Base-by-base conservation (phyloP, 2,329 filamentous ascomycete species). In the Penicillium sp. region DNA sequence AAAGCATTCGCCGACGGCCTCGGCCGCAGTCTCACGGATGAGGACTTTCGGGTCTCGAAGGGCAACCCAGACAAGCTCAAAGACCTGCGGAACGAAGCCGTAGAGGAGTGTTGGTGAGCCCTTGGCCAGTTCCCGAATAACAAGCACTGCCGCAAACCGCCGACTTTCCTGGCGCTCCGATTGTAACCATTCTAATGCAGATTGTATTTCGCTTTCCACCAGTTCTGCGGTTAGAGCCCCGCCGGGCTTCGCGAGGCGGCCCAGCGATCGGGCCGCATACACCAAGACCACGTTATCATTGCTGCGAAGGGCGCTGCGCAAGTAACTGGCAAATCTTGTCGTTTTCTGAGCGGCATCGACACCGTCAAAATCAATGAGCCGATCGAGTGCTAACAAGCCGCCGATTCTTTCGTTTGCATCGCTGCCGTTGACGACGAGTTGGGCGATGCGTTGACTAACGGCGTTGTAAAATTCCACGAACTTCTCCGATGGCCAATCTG, bases 81-180 rank as follows among this genome's bases (percentile, higher is more conserved):
- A 92, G 50, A 99, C 91, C 71, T 94, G 88, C n/a, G 89, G 88
- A 50, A 97, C 93, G 77, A 96, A 97, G 62, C 90, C 87, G 76
- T 97, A 99, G 79, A 99, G 92, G 55, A 99, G 82, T 0, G 94
- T 99, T 4, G 93, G 93, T 3, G 93, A 96, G 73, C 94, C 96
- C 67, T 90, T 87, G 7, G 93, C 92, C 58, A 99, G 83, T 73
- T 99, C 94, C 58, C 93, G 86, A 54, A 99, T 84, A 33, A 96
- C 88, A 25, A 99, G 83, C 8, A 96, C 93, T 19, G 94, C 93
- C 58, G 93, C 93, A 72, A 97, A 97, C 67, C 94, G 86, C 66
- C 93, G 85, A 72, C 93, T 93, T 78, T 99, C 94, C 67, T 96
- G 88, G 64, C 93, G 86, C 73, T 97, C 96, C 49, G 93, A 93